phyloP scores from a whole-genome alignment of 164 flowering plant genomes.

The Vitis amurensis region DNA sequence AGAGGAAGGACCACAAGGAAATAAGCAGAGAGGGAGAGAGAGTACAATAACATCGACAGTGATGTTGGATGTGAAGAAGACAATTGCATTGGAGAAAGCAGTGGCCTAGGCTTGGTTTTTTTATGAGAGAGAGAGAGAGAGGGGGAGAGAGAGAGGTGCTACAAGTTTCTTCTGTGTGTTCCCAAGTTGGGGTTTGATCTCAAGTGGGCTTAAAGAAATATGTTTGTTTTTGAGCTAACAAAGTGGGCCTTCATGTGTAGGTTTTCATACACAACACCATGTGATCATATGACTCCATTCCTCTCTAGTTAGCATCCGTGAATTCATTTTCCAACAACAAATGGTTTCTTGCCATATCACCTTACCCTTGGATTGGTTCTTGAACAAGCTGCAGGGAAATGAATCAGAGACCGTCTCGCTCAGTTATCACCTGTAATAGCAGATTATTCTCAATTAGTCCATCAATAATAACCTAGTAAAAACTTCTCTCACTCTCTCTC shows the following conservation, averaged over 20 bases:
- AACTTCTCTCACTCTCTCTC: no score
- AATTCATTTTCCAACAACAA: constrained; percentile 4
- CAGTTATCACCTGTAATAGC: no score
- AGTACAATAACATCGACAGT: constrained; percentile 29
- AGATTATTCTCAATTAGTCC: no score
- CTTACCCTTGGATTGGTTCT: not conserved
- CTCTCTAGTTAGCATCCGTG: constrained; percentile 1
- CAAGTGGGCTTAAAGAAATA: constrained; percentile 31
- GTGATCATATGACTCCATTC: constrained; percentile 37
- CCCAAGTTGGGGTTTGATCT: constrained; percentile 30
- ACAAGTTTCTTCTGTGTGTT: constrained; percentile 17
- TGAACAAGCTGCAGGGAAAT: constrained; percentile 4
- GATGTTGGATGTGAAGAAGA: constrained; percentile 46
- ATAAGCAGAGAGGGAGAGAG: constrained; percentile 15
- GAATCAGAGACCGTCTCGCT: constrained; percentile 1
- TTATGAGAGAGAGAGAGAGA: constrained; percentile 15
- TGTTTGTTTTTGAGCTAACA: constrained; percentile 43
- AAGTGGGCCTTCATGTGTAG: constrained; percentile 47
- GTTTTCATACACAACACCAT: constrained; percentile 42
- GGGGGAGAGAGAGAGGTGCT: constrained; percentile 15
- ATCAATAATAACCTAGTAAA: no score
- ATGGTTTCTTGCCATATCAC: not conserved
- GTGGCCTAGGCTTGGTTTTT: constrained; percentile 28
- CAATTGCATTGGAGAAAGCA: constrained; percentile 38
- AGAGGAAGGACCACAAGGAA: constrained; percentile 33